A percentile compares a stretch with the other conserved stretches of the same genome.
Conservation (phyloP, 768 basidiomycete species). For the Tephrocybe sp. region DNA sequence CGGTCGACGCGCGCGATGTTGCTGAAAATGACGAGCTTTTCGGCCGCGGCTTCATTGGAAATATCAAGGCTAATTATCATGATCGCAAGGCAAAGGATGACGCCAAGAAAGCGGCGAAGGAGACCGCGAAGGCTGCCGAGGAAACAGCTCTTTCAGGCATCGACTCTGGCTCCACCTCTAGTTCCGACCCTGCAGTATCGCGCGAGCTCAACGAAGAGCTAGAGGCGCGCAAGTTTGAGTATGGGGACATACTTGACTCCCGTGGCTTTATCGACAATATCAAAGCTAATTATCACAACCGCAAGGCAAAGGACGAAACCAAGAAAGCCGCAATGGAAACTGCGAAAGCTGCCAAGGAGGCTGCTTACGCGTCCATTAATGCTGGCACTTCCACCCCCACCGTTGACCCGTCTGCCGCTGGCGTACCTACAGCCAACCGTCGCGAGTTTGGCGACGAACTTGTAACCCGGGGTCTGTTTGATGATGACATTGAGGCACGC, state of each 20-base stretch:
- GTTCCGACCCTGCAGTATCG: too few species aligned
- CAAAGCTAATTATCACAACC: not conserved
- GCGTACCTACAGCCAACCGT: not conserved
- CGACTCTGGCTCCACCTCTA: too few species aligned
- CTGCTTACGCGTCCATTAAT: too few species aligned
- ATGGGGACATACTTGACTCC: not conserved
- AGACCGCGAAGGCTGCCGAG: too few species aligned
- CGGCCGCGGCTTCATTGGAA: too few species aligned
- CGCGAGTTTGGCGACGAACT: not conserved
- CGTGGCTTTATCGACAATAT: not conserved
- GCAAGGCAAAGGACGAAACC: not conserved
- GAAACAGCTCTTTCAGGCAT: too few species aligned
- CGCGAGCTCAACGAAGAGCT: constrained; percentile 6
- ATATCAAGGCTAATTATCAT: too few species aligned
- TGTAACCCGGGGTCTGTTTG: not conserved
- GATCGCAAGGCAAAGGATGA: too few species aligned
- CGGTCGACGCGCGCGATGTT: not conserved
- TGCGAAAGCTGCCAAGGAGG: not conserved
- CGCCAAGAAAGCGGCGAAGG: too few species aligned
- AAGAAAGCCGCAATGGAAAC: not conserved
- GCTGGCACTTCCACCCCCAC: not conserved
- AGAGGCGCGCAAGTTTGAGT: not conserved
- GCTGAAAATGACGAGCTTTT: not conserved
- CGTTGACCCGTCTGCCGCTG: not conserved
- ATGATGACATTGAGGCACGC: not conserved